Conservation (phyloP, 78 protist genomes). For the Dictyostelium brefeldianum region DNA sequence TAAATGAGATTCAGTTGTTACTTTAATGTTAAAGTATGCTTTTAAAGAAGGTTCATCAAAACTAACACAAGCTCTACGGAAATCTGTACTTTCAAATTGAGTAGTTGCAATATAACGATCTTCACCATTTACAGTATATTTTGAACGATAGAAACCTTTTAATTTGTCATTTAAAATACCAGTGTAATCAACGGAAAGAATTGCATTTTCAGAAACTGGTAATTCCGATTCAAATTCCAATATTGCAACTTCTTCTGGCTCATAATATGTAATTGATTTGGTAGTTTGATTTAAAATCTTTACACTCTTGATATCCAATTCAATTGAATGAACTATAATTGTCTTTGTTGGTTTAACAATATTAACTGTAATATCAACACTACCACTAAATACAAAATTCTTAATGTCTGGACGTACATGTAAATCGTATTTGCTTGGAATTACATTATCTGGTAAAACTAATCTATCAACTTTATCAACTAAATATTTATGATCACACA, state of each 20-base stretch:
- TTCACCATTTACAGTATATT: constrained; percentile 66
- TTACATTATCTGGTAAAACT: constrained; percentile 36
- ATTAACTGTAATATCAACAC: constrained; percentile 21
- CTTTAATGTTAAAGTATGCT: constrained; percentile 85
- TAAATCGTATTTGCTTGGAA: constrained; percentile 77
- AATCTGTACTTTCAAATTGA: constrained; percentile 96
- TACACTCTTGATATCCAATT: constrained; percentile 29
- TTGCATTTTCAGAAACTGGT: not conserved
- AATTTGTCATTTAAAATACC: constrained; percentile 76
- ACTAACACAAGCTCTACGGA: constrained; percentile 95
- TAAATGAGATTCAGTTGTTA: constrained; percentile 30
- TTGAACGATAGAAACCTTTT: constrained; percentile 80
- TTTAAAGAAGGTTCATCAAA: constrained; percentile 94
- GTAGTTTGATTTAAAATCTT: not conserved
- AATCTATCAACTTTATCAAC: constrained; percentile 11
- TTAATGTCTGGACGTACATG: constrained; percentile 76
- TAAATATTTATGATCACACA: constrained; percentile 17
- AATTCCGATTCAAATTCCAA: not conserved
- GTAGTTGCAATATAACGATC: constrained; percentile 76
- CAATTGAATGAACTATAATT: constrained; percentile 57
- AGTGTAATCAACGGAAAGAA: constrained; percentile 18
- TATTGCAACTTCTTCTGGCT: constrained; percentile 48
- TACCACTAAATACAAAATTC: constrained; percentile 77
- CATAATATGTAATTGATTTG: not conserved
- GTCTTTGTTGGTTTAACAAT: constrained; percentile 23